Evolutionary conservation across 441 rosid genomes (phyloP), one percentile per base, ranked within the genome.

Genomic region (Cnidoscolus chayamansa): DNA sequence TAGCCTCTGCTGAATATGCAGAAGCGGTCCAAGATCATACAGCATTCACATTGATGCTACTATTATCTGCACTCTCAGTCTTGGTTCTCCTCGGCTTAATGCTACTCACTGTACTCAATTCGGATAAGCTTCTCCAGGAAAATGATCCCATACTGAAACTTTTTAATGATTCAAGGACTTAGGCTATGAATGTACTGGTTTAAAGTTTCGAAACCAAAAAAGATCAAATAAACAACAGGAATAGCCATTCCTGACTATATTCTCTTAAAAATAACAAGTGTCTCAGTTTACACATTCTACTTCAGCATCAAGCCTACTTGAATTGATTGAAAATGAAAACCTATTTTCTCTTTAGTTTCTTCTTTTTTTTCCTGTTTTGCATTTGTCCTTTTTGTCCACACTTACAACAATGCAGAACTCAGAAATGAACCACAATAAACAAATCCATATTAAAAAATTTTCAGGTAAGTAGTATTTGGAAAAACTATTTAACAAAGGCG

Each of bases 41-140:
- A 35, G 40, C 40, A 35, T 35, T 35, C 40, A 35, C 5, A 35
- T 4, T 35, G 40, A 35, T 79, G 89, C 81, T 82, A 32, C 62
- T 75, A 20, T 63, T 87, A 68, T 80, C 87, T 15, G 82, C 83
- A 4, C 72, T 84, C 35, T 87, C 92, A 0, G 82, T 83, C 70
- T 62, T 85, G 70, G 74, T 84, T 48, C 81, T 85, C 71, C 79
- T 87, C 0, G 76, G 84, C 75, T 68, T 91, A 76, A 82, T 86
- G 76, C 16, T 86, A 71, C 80, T 84, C 37, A 88, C 92, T 12
- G 82, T 80, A 64, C 51, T 82, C 63, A 81, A 84, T 55, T 61
- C 75, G 37, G 71, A 77, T 4, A 70, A 57, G 48, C 81, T 86
- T 40, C 67, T 80, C 30, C 68, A 53, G 15, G 63, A 75, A 62